Conservation (phyloP, 2,329 filamentous ascomycete species). For the Coniella lustricola region DNA sequence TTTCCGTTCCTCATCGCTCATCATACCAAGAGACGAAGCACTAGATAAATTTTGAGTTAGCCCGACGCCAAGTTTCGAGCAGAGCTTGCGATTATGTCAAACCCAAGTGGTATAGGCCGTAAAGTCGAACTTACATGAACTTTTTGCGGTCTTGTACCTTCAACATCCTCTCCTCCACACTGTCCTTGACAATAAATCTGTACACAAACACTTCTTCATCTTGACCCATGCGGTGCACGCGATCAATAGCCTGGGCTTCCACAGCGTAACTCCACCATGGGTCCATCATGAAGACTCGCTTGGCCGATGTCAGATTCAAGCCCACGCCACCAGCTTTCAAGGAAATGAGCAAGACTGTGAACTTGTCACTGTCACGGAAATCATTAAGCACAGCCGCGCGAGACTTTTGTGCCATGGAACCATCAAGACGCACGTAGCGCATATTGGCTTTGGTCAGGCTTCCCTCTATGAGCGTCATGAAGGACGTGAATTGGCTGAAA, state of each 20-base stretch:
- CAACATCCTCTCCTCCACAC: constrained; percentile 93
- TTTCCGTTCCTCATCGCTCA: constrained; percentile 89
- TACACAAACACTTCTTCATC: constrained; percentile 77
- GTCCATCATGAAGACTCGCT: constrained; percentile 97
- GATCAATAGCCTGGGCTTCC: constrained; percentile 94
- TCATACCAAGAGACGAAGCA: constrained; percentile 91
- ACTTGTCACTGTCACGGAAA: constrained; percentile 57
- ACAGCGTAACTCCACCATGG: constrained; percentile 99
- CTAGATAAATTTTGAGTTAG: constrained; percentile 36
- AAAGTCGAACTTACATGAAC: constrained; percentile 64
- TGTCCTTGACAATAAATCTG: constrained; percentile 81
- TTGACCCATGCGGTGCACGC: constrained; percentile 95
- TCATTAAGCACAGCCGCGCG: constrained; percentile 70
- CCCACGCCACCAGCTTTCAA: constrained; percentile 89
- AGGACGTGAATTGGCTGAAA: constrained; percentile 96
- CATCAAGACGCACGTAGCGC: constrained; percentile 80
- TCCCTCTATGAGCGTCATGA: constrained; percentile 83
- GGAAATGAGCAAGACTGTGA: constrained; percentile 73
- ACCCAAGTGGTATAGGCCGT: background rate
- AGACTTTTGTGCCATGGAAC: constrained; percentile 78
- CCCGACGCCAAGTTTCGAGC: background rate
- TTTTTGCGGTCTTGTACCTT: constrained; percentile 92
- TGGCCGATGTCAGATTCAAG: constrained; percentile 83
- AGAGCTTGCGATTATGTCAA: background rate
- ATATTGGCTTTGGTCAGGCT: constrained; percentile 68